Base-by-base conservation (phyloP, 1,139 yeast species). In the Kodamaea fungicola region DNA sequence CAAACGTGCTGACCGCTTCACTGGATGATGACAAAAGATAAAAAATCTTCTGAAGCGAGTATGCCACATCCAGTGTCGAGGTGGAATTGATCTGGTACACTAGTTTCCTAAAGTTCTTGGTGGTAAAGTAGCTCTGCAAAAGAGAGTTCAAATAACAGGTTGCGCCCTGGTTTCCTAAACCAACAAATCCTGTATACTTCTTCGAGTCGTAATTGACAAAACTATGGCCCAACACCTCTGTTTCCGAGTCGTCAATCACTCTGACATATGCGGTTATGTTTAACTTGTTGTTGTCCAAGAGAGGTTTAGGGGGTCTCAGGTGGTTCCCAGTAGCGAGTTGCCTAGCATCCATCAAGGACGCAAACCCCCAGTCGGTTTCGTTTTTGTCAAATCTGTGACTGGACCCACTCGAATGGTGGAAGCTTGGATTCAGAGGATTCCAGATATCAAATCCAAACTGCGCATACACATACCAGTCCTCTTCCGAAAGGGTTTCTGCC, bases 291-390 rank as follows among this genome's bases (percentile, higher is more conserved):
- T 78, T 76, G 38, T 74, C 78, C 43, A 83, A 64, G 30, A 87
- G 52, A 28, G 83, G 62, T 23, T 41, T 44, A 8, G 37, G 41
- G 22, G 44, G 28, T 32, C 54, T 21, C 12, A 54, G 45, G 31
- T 48, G 50, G 34, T 38, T 40, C 12, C 54, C 42, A 28, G 58
- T 48, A 21, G 60, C 51, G 35, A 85, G 65, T 38, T 69, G 68
- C 38, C 79, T 73, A 12, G 78, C 54, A 39, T 84, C 92, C 28
- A 80, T 67, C 51, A 89, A 81, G 39, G 82, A 80, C 6, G 90
- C 78, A 59, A 92, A 92, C 23, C 99, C 99, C 99, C 99, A 92
- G 60, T 92, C 98, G 2, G 88, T 76, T 42, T 87, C 96, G 37
- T 73, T 71, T 12, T 78, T 68, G 50, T 71, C 79, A 61, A 88